phyloP scores from a whole-genome alignment of 2,329 filamentous ascomycete genomes.

The Rhynchosporium agropyri region DNA sequence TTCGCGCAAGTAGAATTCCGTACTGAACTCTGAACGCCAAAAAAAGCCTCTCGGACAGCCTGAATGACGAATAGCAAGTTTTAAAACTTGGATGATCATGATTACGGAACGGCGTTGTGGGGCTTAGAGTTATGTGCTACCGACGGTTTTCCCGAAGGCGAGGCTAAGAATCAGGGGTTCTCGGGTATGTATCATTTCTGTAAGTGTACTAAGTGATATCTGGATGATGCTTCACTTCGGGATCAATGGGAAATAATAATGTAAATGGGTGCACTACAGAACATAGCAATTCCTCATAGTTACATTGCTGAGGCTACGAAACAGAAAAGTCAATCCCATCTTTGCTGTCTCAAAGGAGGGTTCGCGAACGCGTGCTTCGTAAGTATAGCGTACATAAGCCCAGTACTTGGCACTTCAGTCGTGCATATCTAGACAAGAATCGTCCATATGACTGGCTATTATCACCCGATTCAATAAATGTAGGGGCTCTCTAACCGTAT shows the following conservation, averaged over 20 bases:
- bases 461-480: background rate
- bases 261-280: background rate
- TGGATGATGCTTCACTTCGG: background rate
- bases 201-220: background rate
- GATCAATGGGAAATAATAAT: background rate
- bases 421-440: background rate
- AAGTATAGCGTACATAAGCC: background rate
- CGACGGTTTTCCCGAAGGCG: background rate
- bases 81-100: background rate
- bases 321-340: background rate
- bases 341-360: background rate
- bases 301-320: background rate
- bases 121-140: background rate
- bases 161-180: background rate
- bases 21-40: too few species aligned
- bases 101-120: background rate
- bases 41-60: too few species aligned
- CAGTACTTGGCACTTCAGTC: slow-evolving; percentile 6
- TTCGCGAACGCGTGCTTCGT: background rate
- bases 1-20: too few species aligned
- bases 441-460: background rate
- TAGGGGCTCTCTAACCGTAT: slow-evolving; percentile 2
- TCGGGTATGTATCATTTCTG: background rate
- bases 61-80: too few species aligned
- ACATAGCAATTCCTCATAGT: background rate